A percentile compares a stretch with the other conserved stretches of the same genome.
phyloP scores from a whole-genome alignment of 805 yeast species.

The Yarrowia keelungensis region DNA sequence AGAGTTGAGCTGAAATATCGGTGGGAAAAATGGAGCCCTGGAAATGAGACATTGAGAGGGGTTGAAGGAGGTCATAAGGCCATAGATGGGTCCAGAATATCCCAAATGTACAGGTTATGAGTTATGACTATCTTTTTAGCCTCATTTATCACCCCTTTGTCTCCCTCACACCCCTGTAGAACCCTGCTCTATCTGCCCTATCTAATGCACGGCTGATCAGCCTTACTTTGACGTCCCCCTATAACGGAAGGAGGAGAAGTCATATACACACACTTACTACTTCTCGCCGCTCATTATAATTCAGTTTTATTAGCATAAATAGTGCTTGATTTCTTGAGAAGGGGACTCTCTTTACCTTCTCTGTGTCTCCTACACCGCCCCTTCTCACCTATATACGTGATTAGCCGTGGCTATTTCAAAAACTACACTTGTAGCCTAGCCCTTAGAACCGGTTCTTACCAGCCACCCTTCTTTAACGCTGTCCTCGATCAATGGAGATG shows the following conservation, averaged over 20 bases:
- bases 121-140: no score
- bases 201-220: constrained; percentile 19
- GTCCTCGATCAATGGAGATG: constrained; percentile 37
- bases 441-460: no score
- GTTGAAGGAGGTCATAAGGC: no score
- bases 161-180: neutral
- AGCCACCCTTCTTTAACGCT: constrained; percentile 8
- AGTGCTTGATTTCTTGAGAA: constrained; percentile 7
- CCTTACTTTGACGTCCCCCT: neutral
- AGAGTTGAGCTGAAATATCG: neutral
- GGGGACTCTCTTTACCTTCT: neutral
- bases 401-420: no score
- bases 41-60: no score
- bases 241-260: no score
- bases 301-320: constrained; percentile 28
- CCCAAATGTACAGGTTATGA: no score
- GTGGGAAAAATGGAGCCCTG: no score
- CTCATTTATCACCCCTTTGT: neutral
- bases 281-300: neutral
- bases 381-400: constrained; percentile 26
- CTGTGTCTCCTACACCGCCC: neutral
- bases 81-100: no score
- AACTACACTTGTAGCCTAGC: no score
- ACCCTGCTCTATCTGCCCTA: constrained; percentile 14
- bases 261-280: no score